Evolutionary conservation across 257 asterid species (phyloP).

Genomic region (Osmanthus fragrans): DNA sequence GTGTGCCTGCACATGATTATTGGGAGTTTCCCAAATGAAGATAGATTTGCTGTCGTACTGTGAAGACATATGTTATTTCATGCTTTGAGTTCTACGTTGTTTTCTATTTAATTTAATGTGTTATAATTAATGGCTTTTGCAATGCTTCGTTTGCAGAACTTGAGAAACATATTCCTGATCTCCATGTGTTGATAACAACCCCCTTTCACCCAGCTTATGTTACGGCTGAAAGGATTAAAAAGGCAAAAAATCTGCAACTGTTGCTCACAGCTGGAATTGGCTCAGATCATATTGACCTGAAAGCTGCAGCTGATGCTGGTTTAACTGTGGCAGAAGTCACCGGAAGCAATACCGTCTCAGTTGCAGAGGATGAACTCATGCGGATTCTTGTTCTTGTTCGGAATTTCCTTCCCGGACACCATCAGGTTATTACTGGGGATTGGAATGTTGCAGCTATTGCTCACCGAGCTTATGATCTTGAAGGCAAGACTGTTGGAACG

Average conservation of each 20-base stretch:
- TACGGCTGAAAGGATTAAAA: slow-evolving; percentile 93
- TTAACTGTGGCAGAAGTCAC: slow-evolving; percentile 98
- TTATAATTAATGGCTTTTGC: background rate
- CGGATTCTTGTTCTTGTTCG: slow-evolving; percentile 92
- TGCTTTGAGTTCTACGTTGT: background rate
- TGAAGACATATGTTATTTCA: background rate
- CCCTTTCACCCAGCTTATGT: slow-evolving; percentile 99
- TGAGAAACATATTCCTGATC: slow-evolving; percentile 91
- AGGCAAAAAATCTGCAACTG: slow-evolving; percentile 82
- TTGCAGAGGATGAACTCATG: slow-evolving; percentile 98
- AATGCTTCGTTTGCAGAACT: slow-evolving; percentile 61
- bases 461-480: slow-evolving; percentile 90
- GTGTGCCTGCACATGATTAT: background rate
- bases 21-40: background rate
- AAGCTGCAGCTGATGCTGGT: slow-evolving; percentile 98
- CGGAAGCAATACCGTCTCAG: slow-evolving; percentile 91
- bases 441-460: slow-evolving; percentile 95
- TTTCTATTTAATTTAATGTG: background rate
- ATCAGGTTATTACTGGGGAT: slow-evolving; percentile 82
- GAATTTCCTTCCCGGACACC: slow-evolving; percentile 84
- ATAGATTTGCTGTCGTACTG: background rate
- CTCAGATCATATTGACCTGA: slow-evolving; percentile 90
- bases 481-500: slow-evolving; percentile 99
- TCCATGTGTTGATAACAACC: slow-evolving; percentile 86
- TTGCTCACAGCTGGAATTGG: slow-evolving; percentile 98